Evolutionary conservation across 805 yeast species (phyloP).

Genomic region (Tetrapisispora arboricola): DNA sequence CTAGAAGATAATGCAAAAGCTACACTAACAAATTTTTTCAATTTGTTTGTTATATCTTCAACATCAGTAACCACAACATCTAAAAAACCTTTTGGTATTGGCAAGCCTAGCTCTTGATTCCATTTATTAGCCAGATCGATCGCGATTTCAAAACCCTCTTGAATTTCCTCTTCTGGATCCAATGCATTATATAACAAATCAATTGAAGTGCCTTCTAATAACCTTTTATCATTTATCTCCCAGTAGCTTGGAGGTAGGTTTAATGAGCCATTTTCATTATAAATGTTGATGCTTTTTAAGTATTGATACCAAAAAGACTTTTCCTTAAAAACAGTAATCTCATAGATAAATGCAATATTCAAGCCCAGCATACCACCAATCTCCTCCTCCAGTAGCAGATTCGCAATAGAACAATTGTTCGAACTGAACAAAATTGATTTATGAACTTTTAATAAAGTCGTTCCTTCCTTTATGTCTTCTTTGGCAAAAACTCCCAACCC

Average conservation of each 20-base stretch:
- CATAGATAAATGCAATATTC: conserved; percentile 63
- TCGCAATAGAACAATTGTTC: conserved; percentile 52
- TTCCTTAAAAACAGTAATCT: conserved; percentile 40
- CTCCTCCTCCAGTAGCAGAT: conserved; percentile 50
- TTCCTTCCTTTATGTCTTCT: conserved; percentile 29
- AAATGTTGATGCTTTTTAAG: conserved; percentile 41
- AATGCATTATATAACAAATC: conserved; percentile 45
- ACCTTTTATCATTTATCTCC: conserved; percentile 38
- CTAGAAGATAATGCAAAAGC: conserved; percentile 61
- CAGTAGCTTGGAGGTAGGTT: conserved; percentile 58
- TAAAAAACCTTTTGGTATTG: conserved; percentile 24
- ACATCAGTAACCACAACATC: conserved; percentile 20
- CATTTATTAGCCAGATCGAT: conserved; percentile 28
- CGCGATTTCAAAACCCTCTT: conserved; percentile 30
- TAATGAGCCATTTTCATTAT: conserved; percentile 24
- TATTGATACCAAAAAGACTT: conserved; percentile 75
- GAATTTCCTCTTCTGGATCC: conserved; percentile 28
- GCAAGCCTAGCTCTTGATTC: conserved; percentile 23
- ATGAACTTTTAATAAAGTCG: conserved; percentile 47
- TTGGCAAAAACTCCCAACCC: conserved; percentile 70
- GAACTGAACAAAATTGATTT: conserved; percentile 49
- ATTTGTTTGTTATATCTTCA: conserved; percentile 20
- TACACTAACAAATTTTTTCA: conserved; percentile 43
- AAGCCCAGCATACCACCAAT: conserved; percentile 59
- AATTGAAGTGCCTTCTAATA: conserved; percentile 47